Percentiles rank a stretch among this genome's conserved stretches.
phyloP scores from a whole-genome alignment of 1,139 yeast species.

The Candida tunisiensis region DNA sequence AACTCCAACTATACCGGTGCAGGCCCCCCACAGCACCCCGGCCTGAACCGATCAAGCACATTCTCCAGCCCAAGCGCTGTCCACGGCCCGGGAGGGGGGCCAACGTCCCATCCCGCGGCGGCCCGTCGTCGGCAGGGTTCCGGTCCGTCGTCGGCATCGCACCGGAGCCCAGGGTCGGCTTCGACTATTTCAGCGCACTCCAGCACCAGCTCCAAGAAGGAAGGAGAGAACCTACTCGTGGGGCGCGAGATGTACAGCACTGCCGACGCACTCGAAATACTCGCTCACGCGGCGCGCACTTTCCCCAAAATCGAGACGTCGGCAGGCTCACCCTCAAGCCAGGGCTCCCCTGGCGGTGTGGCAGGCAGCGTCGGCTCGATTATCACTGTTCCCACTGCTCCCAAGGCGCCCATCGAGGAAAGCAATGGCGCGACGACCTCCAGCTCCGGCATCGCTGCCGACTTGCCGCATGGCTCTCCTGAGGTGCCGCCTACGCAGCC shows the following conservation, averaged over 20 bases:
- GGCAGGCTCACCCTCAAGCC: neutral
- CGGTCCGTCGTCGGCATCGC: neutral
- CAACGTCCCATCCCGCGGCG: too few species aligned
- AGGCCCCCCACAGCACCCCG: too few species aligned
- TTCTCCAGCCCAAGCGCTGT: too few species aligned
- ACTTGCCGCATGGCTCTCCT: constrained; percentile 10
- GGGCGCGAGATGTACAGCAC: constrained; percentile 27
- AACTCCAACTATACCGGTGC: too few species aligned
- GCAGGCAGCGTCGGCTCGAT: neutral
- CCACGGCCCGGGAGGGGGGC: neutral
- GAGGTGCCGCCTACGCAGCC: neutral
- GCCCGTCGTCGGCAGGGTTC: too few species aligned
- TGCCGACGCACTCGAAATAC: constrained; percentile 40
- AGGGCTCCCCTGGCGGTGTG: neutral
- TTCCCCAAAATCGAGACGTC: constrained; percentile 10
- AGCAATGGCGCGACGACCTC: neutral
- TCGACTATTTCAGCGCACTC: neutral
- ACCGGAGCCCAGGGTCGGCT: neutral
- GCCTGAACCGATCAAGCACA: too few species aligned
- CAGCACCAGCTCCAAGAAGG: too few species aligned
- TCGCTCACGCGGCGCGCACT: constrained; percentile 31
- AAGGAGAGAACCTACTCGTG: too few species aligned
- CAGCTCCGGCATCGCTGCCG: too few species aligned
- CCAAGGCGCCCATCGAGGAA: constrained; percentile 2
- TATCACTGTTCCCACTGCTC: neutral